These are phyloP conservation scores for Saccharum spontaneum DNA, from an alignment of 176 grass and related monocot species.

Conservation along the genomic window DNA sequence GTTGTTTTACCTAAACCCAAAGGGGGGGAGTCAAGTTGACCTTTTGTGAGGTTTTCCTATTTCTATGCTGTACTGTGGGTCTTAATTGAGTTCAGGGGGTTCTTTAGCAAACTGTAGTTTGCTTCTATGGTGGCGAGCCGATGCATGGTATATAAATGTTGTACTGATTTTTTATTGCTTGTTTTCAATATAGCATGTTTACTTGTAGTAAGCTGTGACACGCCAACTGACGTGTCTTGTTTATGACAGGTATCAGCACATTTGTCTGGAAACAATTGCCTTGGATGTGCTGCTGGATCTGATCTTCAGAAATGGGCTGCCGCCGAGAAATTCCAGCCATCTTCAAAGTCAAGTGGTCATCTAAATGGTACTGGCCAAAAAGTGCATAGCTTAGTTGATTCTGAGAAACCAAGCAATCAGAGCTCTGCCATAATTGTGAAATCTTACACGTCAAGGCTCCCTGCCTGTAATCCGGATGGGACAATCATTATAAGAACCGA, in stretches of 20 bases:
- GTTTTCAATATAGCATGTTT: background rate
- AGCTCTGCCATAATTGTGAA: slow-evolving; percentile 35
- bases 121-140: background rate
- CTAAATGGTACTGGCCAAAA: slow-evolving; percentile 16
- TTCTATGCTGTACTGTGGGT: background rate
- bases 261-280: slow-evolving; percentile 37
- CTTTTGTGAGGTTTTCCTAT: background rate
- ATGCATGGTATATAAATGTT: background rate
- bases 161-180: background rate
- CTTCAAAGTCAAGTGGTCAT: slow-evolving; percentile 28
- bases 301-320: slow-evolving; percentile 54
- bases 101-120: background rate
- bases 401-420: slow-evolving; percentile 29
- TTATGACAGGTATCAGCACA: slow-evolving; percentile 21
- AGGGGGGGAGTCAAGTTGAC: background rate
- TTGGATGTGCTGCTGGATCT: slow-evolving; percentile 32
- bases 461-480: slow-evolving; percentile 35
- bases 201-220: background rate
- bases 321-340: slow-evolving; percentile 52
- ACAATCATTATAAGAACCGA: slow-evolving; percentile 55
- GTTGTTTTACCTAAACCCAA: too few species aligned
- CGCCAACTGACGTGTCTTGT: slow-evolving; percentile 18
- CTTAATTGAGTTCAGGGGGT: background rate
- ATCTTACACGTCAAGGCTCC: slow-evolving; percentile 54
- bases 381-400: slow-evolving; percentile 9